Evolutionary conservation across 352 stramenopile genomes (phyloP).

Genomic region (Phytophthora aleatoria): DNA sequence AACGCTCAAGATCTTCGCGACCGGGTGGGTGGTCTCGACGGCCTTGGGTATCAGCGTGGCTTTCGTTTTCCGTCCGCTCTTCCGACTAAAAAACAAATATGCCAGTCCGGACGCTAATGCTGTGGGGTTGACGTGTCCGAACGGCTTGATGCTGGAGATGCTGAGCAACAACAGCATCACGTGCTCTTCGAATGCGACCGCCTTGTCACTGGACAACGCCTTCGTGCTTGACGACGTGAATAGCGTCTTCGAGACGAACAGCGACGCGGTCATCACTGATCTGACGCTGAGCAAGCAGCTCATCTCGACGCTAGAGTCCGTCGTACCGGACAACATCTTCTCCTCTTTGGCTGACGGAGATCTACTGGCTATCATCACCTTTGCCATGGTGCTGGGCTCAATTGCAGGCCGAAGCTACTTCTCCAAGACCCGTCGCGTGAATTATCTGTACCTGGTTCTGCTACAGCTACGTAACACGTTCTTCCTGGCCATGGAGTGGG

Average conservation of each 20-base stretch:
- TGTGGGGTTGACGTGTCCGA: slow-evolving; percentile 56
- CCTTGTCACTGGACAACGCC: slow-evolving; percentile 26
- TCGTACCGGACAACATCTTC: slow-evolving; percentile 77
- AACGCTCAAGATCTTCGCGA: slow-evolving; percentile 66
- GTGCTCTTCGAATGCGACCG: slow-evolving; percentile 32
- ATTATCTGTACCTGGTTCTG: slow-evolving; percentile 71
- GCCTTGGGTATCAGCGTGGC: slow-evolving; percentile 59
- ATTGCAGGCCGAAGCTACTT: slow-evolving; percentile 65
- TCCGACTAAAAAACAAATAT: slow-evolving; percentile 36
- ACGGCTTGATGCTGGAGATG: slow-evolving; percentile 43
- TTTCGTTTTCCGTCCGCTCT: slow-evolving; percentile 61
- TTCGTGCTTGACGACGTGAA: slow-evolving; percentile 61
- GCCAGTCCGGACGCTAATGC: slow-evolving; percentile 34
- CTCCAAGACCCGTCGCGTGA: slow-evolving; percentile 57
- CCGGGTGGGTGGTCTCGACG: slow-evolving; percentile 58
- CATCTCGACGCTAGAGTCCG: slow-evolving; percentile 54
- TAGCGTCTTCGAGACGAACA: slow-evolving; percentile 53
- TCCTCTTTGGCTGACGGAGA: slow-evolving; percentile 48
- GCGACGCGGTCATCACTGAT: slow-evolving; percentile 40
- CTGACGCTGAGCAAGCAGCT: slow-evolving; percentile 67
- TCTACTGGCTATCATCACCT: slow-evolving; percentile 68
- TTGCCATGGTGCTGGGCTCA: slow-evolving; percentile 68
- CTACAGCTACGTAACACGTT: slow-evolving; percentile 76
- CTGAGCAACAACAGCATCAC: slow-evolving; percentile 34
- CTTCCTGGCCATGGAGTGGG: slow-evolving; percentile 72